Conservation (phyloP, 2,329 filamentous ascomycete genomes). For the Neonectria hederae region DNA sequence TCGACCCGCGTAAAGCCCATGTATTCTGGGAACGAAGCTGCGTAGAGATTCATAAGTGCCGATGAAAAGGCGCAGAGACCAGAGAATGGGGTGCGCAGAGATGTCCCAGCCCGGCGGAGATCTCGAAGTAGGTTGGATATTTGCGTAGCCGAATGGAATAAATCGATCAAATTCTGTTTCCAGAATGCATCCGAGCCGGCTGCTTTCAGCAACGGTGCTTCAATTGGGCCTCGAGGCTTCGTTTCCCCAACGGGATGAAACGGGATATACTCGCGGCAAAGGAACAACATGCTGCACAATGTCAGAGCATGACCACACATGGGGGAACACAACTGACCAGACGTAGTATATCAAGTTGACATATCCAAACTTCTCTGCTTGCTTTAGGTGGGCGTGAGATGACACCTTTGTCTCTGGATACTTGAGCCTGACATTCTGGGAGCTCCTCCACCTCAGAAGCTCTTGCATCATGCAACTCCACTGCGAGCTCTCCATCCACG, state of each 20-base stretch:
- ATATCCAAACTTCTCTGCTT: constrained; percentile 39
- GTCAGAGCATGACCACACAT: not conserved
- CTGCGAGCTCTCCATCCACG: constrained; percentile 30
- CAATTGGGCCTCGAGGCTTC: constrained; percentile 36
- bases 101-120: constrained; percentile 31
- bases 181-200: constrained; percentile 34
- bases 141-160: constrained; percentile 35
- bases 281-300: constrained; percentile 23
- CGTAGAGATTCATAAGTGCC: constrained; percentile 31
- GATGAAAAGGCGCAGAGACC: constrained; percentile 36
- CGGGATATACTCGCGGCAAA: constrained; percentile 37
- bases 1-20: constrained; percentile 28
- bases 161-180: constrained; percentile 26
- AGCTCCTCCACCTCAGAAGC: constrained; percentile 32
- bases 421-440: constrained; percentile 26
- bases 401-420: constrained; percentile 37
- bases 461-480: constrained; percentile 36
- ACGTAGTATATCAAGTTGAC: constrained; percentile 41
- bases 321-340: constrained; percentile 20
- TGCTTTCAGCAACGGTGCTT: constrained; percentile 34
- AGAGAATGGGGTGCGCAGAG: constrained; percentile 37
- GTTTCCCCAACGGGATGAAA: constrained; percentile 39
- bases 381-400: constrained; percentile 36
- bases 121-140: constrained; percentile 36
- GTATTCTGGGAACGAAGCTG: constrained; percentile 32